Percentiles rank a stretch among this genome's conserved stretches.
Evolutionary conservation across 78 protist species (phyloP).

Genomic region (Emiliania huxleyi): DNA sequence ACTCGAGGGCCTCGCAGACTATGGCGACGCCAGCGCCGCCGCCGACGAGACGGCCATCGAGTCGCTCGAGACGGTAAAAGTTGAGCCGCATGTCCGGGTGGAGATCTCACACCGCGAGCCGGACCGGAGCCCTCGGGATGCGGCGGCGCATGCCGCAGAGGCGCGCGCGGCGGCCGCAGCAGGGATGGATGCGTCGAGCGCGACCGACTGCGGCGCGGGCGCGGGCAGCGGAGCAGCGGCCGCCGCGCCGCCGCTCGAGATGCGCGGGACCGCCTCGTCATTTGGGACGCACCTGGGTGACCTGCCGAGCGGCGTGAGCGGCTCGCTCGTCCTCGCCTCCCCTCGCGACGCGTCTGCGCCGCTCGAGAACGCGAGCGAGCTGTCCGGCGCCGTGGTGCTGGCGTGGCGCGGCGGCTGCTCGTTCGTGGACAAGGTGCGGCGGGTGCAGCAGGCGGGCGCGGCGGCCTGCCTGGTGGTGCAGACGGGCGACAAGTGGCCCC

Average conservation of each 20-base stretch:
- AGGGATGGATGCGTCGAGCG: background rate
- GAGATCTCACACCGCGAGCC: background rate
- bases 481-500: background rate
- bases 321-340: background rate
- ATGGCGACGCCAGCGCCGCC: background rate
- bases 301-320: background rate
- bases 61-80: background rate
- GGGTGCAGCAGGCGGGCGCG: background rate
- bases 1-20: background rate
- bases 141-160: background rate
- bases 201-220: background rate
- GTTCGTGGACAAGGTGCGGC: background rate
- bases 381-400: background rate
- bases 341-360: background rate
- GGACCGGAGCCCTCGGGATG: background rate
- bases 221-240: background rate
- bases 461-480: background rate
- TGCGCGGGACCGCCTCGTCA: background rate
- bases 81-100: background rate
- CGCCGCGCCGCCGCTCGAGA: background rate
- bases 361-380: background rate
- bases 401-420: conserved; percentile 21
- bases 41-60: background rate
- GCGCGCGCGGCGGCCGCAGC: background rate
- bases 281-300: background rate